Evolutionary conservation across 2,329 filamentous ascomycete genomes (phyloP), one percentile per base, ranked within the genome.

Genomic region (Paradendryphiella salina): DNA sequence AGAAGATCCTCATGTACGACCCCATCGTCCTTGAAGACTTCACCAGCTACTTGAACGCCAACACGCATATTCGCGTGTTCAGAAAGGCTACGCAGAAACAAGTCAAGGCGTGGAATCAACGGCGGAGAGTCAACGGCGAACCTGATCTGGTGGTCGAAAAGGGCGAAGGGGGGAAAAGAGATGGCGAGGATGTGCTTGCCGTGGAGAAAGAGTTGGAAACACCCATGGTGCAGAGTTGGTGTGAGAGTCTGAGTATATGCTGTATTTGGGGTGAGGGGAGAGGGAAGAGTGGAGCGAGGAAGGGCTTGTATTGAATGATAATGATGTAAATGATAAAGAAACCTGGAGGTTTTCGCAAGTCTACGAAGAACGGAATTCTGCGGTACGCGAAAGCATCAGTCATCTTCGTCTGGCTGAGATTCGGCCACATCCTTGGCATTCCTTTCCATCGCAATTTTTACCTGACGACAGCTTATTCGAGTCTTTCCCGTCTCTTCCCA

Each of bases 1-100:
- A 97, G 73, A 95, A 91, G 75, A 96, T 99, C 38, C 78, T 97
- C 5, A 83, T 97, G 69, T 97, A 95, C 69, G 92, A 97, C 64
- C 90, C 93, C 0, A 87, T 99, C 35, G 80, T 94, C 1, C 74
- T 96, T 0, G 93, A 97, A 73, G 91, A 96, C 59, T 77, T 99
- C 11, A 82, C 92, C 0, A 75, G 77, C 0, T 97, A 91, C 88
- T 75, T 97, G 13, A 96, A 96, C 34, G 58, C 39, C 3, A 56
- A 70, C 10, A 62, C 63, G 1, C n/a, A 23, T 5, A 60, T 70
- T 3, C 50, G 60, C 10, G 54, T 52, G 2, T 71, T 59, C 41
- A 64, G 45, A 38, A 52, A 50, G 13, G 70, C 70, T 3, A 70
- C 67, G 3, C 60, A 66, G 37, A 64, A 64, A 26, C 67, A 71